Evolutionary conservation across 331 rosid genomes (phyloP).

Genomic region (Saraca asoca): DNA sequence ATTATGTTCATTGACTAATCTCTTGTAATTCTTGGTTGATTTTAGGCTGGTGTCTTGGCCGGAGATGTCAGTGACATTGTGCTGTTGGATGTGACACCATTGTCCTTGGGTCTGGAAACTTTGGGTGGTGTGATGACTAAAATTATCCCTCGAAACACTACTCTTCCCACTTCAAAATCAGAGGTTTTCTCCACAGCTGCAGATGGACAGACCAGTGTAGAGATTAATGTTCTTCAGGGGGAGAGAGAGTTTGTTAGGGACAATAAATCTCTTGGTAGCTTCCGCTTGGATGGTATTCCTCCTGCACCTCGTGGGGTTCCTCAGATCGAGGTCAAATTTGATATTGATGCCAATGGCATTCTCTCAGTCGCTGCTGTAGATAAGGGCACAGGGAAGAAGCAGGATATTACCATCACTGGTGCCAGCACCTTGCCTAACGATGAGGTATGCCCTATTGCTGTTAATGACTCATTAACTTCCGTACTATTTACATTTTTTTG

Average conservation of each 20-base stretch:
- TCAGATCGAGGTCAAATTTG: conserved; percentile 69
- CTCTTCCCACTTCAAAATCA: conserved; percentile 63
- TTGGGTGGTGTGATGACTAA: conserved; percentile 72
- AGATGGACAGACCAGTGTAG: conserved; percentile 73
- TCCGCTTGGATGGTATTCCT: conserved; percentile 65
- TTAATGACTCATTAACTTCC: neutral
- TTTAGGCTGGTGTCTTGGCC: conserved; percentile 61
- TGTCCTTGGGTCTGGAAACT: conserved; percentile 64
- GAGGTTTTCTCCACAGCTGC: conserved; percentile 72
- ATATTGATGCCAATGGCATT: conserved; percentile 66
- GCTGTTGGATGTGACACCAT: conserved; percentile 63
- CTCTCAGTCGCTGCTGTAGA: conserved; percentile 63
- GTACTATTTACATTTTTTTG: neutral
- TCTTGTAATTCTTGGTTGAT: conserved; percentile 9
- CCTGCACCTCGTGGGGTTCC: conserved; percentile 74
- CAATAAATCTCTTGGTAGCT: conserved; percentile 67
- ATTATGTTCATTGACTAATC: neutral
- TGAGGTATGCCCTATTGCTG: conserved; percentile 44
- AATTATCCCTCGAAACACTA: conserved; percentile 65
- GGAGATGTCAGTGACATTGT: conserved; percentile 68
- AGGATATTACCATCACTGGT: conserved; percentile 66
- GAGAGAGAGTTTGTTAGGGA: conserved; percentile 69
- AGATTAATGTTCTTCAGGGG: conserved; percentile 60
- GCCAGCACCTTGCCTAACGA: conserved; percentile 67
- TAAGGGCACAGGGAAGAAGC: conserved; percentile 72